Conservation (phyloP, 345 rosid genomes). For the Aethionema arabicum region DNA sequence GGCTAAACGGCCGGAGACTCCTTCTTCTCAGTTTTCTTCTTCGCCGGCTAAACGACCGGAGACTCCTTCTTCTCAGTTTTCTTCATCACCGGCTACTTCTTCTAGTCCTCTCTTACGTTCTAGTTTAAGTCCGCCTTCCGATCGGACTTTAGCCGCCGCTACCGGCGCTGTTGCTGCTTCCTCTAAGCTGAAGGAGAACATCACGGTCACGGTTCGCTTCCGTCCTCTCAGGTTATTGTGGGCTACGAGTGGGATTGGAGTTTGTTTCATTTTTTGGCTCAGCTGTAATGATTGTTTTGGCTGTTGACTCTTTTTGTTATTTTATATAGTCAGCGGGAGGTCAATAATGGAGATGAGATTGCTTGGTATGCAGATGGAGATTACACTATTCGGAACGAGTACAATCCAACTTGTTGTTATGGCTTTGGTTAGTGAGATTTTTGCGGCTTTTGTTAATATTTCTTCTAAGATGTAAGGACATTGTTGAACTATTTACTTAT, state of each 20-base stretch:
- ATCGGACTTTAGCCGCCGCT: constrained; percentile 37
- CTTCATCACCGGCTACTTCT: constrained; percentile 45
- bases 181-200: constrained; percentile 61
- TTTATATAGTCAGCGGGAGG: constrained; percentile 57
- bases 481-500: background rate
- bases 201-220: constrained; percentile 76
- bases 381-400: constrained; percentile 67
- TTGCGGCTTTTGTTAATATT: background rate
- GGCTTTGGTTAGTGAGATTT: constrained; percentile 62
- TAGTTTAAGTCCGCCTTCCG: constrained; percentile 41
- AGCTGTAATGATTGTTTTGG: background rate
- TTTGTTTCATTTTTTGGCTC: constrained; percentile 13
- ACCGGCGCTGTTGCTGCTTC: constrained; percentile 23
- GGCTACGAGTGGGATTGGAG: constrained; percentile 1
- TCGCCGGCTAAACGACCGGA: constrained; percentile 46
- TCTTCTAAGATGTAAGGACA: background rate
- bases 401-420: constrained; percentile 64
- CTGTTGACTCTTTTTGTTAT: constrained; percentile 14
- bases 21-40: constrained; percentile 52
- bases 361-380: constrained; percentile 90
- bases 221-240: constrained; percentile 72
- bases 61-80: constrained; percentile 57
- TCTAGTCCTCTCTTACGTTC: constrained; percentile 34
- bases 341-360: constrained; percentile 76
- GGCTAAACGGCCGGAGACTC: constrained; percentile 47